These are phyloP conservation scores for Aethionema arabicum DNA, from an alignment of 345 rosid genomes.

Conservation along the genomic window DNA sequence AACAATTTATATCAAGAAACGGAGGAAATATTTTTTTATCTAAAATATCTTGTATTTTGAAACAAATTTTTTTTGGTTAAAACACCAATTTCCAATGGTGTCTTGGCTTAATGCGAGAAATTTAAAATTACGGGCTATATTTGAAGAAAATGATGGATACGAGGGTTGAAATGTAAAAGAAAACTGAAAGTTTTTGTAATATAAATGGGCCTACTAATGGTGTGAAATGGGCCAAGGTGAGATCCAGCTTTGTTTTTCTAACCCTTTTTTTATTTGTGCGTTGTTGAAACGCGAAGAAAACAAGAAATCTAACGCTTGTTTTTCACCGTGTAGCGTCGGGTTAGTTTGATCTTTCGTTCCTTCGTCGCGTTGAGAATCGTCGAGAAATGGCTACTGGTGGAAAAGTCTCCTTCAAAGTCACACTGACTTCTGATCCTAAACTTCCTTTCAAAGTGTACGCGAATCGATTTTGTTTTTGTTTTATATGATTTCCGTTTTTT, in stretches of 20 bases:
- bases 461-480: not conserved
- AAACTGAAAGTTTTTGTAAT: not conserved
- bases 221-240: not conserved
- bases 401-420: constrained; percentile 91
- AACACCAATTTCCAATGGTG: too few species aligned
- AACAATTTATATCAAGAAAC: too few species aligned
- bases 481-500: not conserved
- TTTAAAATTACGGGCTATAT: not conserved
- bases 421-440: constrained; percentile 96
- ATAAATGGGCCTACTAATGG: not conserved
- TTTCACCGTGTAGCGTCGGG: not conserved
- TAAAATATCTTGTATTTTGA: too few species aligned
- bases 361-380: not conserved
- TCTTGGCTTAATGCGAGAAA: rapidly evolving
- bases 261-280: constrained; percentile 12
- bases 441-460: constrained; percentile 96
- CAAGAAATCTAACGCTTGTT: constrained; percentile 12
- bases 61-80: too few species aligned
- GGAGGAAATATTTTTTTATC: too few species aligned
- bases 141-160: not conserved
- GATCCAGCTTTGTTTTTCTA: not conserved
- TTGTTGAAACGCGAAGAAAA: constrained; percentile 22
- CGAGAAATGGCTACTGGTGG: constrained; percentile 75
- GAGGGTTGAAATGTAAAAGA: not conserved
- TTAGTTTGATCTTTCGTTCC: constrained; percentile 2